phyloP scores from a whole-genome alignment of 768 basidiomycete genomes.

The Porphyrellus cyaneotinctus region DNA sequence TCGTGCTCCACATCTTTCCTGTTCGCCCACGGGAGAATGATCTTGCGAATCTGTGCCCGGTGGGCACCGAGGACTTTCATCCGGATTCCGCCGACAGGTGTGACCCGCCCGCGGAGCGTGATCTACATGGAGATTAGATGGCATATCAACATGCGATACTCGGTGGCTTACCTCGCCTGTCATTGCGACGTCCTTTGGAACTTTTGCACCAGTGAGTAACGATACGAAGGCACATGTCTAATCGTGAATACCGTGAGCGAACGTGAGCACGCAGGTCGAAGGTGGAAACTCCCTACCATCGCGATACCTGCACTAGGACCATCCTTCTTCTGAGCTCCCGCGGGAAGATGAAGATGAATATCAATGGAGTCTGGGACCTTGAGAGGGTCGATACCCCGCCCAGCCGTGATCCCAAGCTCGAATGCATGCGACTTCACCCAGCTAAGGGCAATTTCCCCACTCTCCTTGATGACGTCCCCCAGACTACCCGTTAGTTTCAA shows the following conservation, averaged over 20 bases:
- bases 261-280: neutral
- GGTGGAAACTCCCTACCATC: slow-evolving; percentile 49
- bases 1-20: slow-evolving; percentile 87
- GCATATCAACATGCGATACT: neutral
- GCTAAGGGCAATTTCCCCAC: slow-evolving; percentile 82
- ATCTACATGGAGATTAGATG: slow-evolving; percentile 41
- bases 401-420: slow-evolving; percentile 70
- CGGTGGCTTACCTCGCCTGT: slow-evolving; percentile 69
- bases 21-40: slow-evolving; percentile 83
- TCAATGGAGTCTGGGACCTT: slow-evolving; percentile 71
- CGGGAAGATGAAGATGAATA: slow-evolving; percentile 83
- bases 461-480: slow-evolving; percentile 91
- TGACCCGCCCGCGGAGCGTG: slow-evolving; percentile 77
- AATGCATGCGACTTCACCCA: slow-evolving; percentile 90
- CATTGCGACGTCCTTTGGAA: slow-evolving; percentile 75
- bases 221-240: slow-evolving; percentile 86
- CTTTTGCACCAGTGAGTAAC: slow-evolving; percentile 69
- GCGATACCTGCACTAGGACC: slow-evolving; percentile 89
- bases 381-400: slow-evolving; percentile 67
- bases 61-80: slow-evolving; percentile 91
- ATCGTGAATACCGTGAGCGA: neutral
- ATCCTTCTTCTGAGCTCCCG: slow-evolving; percentile 91
- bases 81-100: slow-evolving; percentile 86
- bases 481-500: slow-evolving; percentile 80
- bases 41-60: slow-evolving; percentile 75